A percentile compares a stretch with the other conserved stretches of the same genome.
These are phyloP conservation scores for Bisporella sp. DNA, from an alignment of 2,329 filamentous ascomycete genomes.

Conservation along the genomic window DNA sequence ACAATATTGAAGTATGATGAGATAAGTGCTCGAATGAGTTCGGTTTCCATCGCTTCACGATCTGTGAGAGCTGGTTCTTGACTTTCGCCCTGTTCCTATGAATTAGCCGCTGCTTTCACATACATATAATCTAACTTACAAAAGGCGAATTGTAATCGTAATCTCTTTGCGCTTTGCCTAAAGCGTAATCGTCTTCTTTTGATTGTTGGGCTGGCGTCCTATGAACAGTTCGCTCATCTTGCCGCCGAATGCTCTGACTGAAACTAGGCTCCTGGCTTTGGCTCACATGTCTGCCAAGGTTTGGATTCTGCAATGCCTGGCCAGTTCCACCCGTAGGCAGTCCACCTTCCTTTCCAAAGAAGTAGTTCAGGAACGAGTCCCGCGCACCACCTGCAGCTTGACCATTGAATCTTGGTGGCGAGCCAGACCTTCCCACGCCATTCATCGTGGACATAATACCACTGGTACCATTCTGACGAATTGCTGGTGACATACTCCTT, in stretches of 20 bases:
- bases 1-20: conserved; percentile 99
- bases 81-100: conserved; percentile 40
- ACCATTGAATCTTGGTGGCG: conserved; percentile 55
- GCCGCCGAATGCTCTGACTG: conserved; percentile 73
- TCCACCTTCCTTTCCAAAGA: conserved; percentile 90
- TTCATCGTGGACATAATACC: conserved; percentile 62
- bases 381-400: conserved; percentile 57
- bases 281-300: conserved; percentile 60
- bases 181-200: conserved; percentile 32
- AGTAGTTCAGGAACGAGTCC: conserved; percentile 96
- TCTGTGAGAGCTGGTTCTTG: conserved; percentile 87
- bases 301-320: conserved; percentile 25
- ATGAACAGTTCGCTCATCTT: conserved; percentile 40
- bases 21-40: conserved; percentile 92
- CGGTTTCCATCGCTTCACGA: conserved; percentile 93
- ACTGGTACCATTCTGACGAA: conserved; percentile 59
- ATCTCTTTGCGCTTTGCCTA: conserved; percentile 25
- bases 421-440: conserved; percentile 48
- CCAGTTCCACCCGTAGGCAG: conserved; percentile 36
- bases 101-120: conserved; percentile 13
- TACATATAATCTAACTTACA: conserved; percentile 32
- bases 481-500: conserved; percentile 77
- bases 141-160: conserved; percentile 37
- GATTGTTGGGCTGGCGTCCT: conserved; percentile 44
- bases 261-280: conserved; percentile 76